These are phyloP conservation scores for Castanospermum australe DNA, from an alignment of 306 rosid species.

Conservation along the genomic window DNA sequence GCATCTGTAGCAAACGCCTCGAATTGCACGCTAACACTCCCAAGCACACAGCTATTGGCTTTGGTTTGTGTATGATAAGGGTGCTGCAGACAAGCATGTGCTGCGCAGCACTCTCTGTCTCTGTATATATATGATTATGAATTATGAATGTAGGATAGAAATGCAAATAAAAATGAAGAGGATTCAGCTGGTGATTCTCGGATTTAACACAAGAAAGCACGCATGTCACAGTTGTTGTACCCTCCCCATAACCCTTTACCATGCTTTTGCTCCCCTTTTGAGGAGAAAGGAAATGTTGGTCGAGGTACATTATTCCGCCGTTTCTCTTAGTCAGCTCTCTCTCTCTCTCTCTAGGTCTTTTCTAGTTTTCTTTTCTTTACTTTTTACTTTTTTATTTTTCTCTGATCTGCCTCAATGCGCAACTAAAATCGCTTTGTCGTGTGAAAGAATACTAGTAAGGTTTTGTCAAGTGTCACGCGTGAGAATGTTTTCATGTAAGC, in stretches of 20 bases:
- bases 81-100: constrained; percentile 32
- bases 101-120: background rate
- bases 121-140: background rate
- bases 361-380: too few species aligned
- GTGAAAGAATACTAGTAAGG: background rate
- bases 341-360: background rate
- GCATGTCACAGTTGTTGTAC: constrained; percentile 34
- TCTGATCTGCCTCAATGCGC: background rate
- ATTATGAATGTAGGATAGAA: too few species aligned
- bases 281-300: constrained; percentile 28
- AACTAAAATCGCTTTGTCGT: too few species aligned
- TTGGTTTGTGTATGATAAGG: constrained; percentile 19
- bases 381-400: too few species aligned
- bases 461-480: background rate
- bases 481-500: background rate
- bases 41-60: constrained; percentile 19
- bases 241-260: constrained; percentile 3
- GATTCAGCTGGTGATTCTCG: background rate
- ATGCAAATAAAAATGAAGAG: too few species aligned
- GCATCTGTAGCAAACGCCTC: constrained; percentile 4
- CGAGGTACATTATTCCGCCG: constrained; percentile 8
- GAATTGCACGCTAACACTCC: constrained; percentile 30
- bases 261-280: constrained; percentile 41
- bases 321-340: background rate
- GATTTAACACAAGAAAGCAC: constrained; percentile 33